phyloP scores from a whole-genome alignment of 2,329 filamentous ascomycete species.

The Penicillium nordicum region DNA sequence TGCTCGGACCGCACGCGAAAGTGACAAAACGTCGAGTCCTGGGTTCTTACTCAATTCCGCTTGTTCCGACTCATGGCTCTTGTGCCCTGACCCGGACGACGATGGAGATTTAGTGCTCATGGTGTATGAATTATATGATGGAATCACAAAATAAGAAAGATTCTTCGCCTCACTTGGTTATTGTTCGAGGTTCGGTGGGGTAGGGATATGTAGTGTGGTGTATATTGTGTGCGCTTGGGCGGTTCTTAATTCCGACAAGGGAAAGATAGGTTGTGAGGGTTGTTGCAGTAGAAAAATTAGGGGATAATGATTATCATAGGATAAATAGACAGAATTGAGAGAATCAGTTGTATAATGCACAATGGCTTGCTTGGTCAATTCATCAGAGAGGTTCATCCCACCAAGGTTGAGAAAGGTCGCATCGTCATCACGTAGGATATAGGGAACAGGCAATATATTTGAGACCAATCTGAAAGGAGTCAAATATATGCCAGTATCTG shows the following conservation, averaged over 20 bases:
- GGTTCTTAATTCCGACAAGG: slow-evolving; percentile 11
- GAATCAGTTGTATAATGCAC: slow-evolving; percentile 6
- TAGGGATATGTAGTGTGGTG: not conserved
- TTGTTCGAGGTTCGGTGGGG: not conserved
- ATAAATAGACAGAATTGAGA: not conserved
- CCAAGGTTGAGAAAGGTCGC: slow-evolving; percentile 1
- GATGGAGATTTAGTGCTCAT: slow-evolving; percentile 10
- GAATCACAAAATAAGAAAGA: not conserved
- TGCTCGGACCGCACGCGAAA: slow-evolving; percentile 62
- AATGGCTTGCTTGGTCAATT: slow-evolving; percentile 4
- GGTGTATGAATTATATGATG: not conserved
- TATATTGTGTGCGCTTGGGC: slow-evolving; percentile 5
- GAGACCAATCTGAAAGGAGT: not conserved
- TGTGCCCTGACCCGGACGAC: slow-evolving; percentile 14
- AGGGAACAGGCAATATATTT: not conserved
- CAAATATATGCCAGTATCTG: not conserved
- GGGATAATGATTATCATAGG: not conserved
- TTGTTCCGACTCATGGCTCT: slow-evolving; percentile 14
- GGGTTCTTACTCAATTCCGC: slow-evolving; percentile 15
- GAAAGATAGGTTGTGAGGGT: not conserved
- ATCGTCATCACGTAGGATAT: slow-evolving; percentile 1
- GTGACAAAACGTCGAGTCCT: slow-evolving; percentile 37
- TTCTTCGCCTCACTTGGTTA: not conserved
- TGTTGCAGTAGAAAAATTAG: not conserved
- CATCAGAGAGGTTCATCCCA: slow-evolving; percentile 12